Evolutionary conservation across 495 filamentous ascomycete species (phyloP).

Genomic region (Wilcoxina mikolae): DNA sequence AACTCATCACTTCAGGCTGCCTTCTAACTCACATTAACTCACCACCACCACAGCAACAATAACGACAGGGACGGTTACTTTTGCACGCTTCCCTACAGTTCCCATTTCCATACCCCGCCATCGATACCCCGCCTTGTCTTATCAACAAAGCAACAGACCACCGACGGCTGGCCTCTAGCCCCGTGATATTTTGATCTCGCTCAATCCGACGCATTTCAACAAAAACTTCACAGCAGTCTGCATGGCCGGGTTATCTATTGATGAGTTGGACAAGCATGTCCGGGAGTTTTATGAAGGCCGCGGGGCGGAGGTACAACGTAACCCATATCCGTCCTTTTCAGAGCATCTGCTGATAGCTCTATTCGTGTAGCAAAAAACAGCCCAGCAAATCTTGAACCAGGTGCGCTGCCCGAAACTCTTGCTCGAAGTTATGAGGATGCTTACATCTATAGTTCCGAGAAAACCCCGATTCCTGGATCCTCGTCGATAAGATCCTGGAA

Average conservation of each 20-base stretch:
- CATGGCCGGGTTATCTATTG: constrained; percentile 47
- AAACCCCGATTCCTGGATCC: constrained; percentile 91
- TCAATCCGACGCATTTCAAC: neutral
- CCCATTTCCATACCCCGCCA: constrained; percentile 18
- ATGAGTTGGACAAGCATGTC: constrained; percentile 89
- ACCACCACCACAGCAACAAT: neutral
- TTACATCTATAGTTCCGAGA: constrained; percentile 71
- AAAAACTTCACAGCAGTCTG: neutral
- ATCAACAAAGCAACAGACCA: neutral
- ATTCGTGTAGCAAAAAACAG: constrained; percentile 75
- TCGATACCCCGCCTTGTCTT: constrained; percentile 11
- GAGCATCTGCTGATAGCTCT: neutral
- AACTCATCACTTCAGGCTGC: neutral
- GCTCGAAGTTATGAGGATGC: constrained; percentile 10
- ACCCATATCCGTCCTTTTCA: neutral
- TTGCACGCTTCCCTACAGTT: neutral
- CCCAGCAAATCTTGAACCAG: constrained; percentile 86
- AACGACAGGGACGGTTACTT: neutral
- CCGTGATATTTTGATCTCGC: constrained; percentile 1
- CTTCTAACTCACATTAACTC: neutral
- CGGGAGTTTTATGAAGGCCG: constrained; percentile 93
- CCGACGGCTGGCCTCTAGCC: neutral
- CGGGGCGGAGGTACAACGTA: constrained; percentile 60
- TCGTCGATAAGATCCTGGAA: constrained; percentile 89
- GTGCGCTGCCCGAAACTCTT: constrained; percentile 36